A percentile compares a stretch with the other conserved stretches of the same genome.
phyloP scores from a whole-genome alignment of 2,329 filamentous ascomycete genomes.

The Cercospora beticola region DNA sequence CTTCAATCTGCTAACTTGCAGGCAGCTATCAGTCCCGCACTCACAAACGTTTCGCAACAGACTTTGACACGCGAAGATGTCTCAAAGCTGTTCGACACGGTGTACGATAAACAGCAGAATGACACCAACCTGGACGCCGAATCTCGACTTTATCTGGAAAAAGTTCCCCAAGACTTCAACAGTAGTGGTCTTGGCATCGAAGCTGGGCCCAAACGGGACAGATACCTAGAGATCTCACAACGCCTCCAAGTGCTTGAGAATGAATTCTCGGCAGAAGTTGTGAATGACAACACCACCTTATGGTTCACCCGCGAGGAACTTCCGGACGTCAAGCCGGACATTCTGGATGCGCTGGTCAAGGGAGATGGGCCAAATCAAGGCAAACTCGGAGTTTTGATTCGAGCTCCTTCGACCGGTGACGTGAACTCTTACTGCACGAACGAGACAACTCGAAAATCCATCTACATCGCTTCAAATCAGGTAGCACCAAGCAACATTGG shows the following conservation, averaged over 20 bases:
- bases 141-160: slow-evolving; percentile 66
- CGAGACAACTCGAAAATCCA: slow-evolving; percentile 63
- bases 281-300: slow-evolving; percentile 72
- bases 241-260: slow-evolving; percentile 69
- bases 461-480: slow-evolving; percentile 72
- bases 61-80: slow-evolving; percentile 75
- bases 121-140: slow-evolving; percentile 63
- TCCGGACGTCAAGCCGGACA: slow-evolving; percentile 70
- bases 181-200: slow-evolving; percentile 70
- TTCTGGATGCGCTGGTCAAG: slow-evolving; percentile 64
- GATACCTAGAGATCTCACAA: slow-evolving; percentile 82
- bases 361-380: slow-evolving; percentile 70
- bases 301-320: slow-evolving; percentile 74
- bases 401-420: slow-evolving; percentile 67
- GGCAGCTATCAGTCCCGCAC: slow-evolving; percentile 36
- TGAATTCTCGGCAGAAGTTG: slow-evolving; percentile 71
- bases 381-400: slow-evolving; percentile 65
- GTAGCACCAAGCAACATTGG: slow-evolving; percentile 71
- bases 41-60: slow-evolving; percentile 68
- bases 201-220: slow-evolving; percentile 65
- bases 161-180: slow-evolving; percentile 71
- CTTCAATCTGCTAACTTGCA: too few species aligned
- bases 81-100: slow-evolving; percentile 58
- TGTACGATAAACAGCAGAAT: slow-evolving; percentile 43
- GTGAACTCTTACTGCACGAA: slow-evolving; percentile 71